Percentiles rank a stretch among this genome's conserved stretches.
phyloP scores from a whole-genome alignment of 2,329 filamentous ascomycete genomes.

The Phialemonium atrogriseum region DNA sequence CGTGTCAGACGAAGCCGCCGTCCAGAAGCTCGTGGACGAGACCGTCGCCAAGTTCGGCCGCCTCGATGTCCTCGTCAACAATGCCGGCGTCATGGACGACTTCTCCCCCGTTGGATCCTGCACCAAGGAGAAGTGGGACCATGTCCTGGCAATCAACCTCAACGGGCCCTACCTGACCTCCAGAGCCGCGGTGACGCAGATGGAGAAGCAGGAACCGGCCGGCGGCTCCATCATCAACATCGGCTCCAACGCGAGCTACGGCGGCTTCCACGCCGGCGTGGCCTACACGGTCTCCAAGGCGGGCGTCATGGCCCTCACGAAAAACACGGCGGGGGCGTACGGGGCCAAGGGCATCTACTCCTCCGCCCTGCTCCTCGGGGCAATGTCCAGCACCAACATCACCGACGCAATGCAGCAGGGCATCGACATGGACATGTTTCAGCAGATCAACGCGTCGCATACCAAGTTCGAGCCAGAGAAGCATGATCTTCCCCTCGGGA shows the following conservation, averaged over 20 bases:
- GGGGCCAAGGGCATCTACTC: conserved; percentile 42
- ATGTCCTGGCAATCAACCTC: conserved; percentile 46
- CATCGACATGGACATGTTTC: conserved; percentile 24
- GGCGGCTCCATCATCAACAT: conserved; percentile 46
- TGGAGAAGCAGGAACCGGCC: conserved; percentile 28
- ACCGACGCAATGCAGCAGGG: conserved; percentile 28
- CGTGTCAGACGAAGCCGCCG: conserved; percentile 22
- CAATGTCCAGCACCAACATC: conserved; percentile 47
- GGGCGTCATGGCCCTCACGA: conserved; percentile 27
- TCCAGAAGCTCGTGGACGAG: conserved; percentile 18
- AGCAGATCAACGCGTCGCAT: conserved; percentile 14
- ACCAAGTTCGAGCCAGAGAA: conserved; percentile 20
- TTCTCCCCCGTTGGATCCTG: conserved; percentile 43
- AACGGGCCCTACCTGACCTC: conserved; percentile 45
- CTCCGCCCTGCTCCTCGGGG: conserved; percentile 41
- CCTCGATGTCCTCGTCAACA: conserved; percentile 50
- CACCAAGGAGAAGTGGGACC: conserved; percentile 39
- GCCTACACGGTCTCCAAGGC: conserved; percentile 20
- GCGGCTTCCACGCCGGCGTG: conserved; percentile 23
- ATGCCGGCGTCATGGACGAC: conserved; percentile 48
- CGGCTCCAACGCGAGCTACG: conserved; percentile 34
- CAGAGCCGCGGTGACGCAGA: conserved; percentile 39
- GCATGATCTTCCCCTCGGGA: conserved; percentile 20
- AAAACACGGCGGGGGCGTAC: conserved; percentile 50
- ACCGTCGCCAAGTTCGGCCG: conserved; percentile 21